Conservation (phyloP, 2,329 filamentous ascomycete genomes). For the Aspergillus sp. region DNA sequence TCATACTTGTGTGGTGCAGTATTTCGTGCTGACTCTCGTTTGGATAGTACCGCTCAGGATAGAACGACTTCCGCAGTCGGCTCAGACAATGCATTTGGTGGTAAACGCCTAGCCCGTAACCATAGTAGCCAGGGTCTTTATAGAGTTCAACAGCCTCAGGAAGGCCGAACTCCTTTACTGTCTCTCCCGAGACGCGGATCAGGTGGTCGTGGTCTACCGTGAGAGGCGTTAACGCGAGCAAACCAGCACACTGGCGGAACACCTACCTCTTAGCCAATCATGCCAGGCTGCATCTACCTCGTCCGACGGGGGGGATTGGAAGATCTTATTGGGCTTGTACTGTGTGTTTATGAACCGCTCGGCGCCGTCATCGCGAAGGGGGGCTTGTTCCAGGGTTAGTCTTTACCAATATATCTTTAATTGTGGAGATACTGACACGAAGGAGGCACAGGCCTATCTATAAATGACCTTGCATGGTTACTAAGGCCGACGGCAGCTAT, state of each 20-base stretch:
- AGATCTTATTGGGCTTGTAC: not conserved
- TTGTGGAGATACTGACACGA: no score
- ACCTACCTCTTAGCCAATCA: not conserved
- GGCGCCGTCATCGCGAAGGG: not conserved
- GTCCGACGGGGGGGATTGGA: not conserved
- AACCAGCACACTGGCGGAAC: no score
- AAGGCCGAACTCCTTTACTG: not conserved
- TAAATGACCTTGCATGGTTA: no score
- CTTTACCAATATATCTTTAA: no score
- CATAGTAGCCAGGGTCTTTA: not conserved
- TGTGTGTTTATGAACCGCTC: not conserved
- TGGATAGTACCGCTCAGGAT: not conserved
- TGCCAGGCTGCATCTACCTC: not conserved
- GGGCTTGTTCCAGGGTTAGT: not conserved
- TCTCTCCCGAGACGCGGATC: not conserved
- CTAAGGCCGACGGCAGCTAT: no score
- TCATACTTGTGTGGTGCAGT: not conserved
- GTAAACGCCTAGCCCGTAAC: not conserved
- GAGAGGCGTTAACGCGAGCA: not conserved
- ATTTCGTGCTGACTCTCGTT: not conserved
- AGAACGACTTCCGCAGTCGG: slow-evolving; percentile 1
- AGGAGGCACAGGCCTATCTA: no score
- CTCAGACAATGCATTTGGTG: slow-evolving; percentile 5
- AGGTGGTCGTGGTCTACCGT: not conserved
- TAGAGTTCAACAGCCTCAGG: not conserved